Base-by-base conservation (phyloP, 2,329 filamentous ascomycete genomes). In the Pseudogymnoascus sp. region DNA sequence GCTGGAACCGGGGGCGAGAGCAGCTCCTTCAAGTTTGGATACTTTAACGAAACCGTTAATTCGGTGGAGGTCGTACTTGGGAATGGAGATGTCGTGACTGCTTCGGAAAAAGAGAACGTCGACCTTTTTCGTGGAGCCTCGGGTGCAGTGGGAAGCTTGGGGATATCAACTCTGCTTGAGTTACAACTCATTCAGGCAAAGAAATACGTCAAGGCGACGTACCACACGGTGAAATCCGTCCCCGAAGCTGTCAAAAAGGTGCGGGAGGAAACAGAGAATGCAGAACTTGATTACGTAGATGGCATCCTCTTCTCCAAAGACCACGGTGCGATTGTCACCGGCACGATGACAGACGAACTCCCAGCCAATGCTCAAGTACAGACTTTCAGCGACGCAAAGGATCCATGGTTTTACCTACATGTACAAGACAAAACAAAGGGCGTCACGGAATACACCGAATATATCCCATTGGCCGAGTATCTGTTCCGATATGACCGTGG, bases 331-430 rank as follows among this genome's bases (percentile, higher is more conserved):
- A 74, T 88, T 16, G 78, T 85, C 69, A 79, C 80, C 0, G 85
- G 85, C 0, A 72, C 76, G 33, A 71, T 86, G 37, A 77, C 77
- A 0, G 72, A 84, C 64, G 66, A 70, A 0, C 65, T 70, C 0
- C 63, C 68, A 2, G 38, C 64, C 1, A 64, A 59, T 4, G 62
- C 65, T 3, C 66, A 67, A 16, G 64, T 75, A 4, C 75, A 73
- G 61, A 73, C 69, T 0, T 88, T 87, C 71, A 82, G 78, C 46
- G 74, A 79, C 12, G 73, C 82, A 0, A 72, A 71, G 14, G 85
- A 89, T 68, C 82, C 84, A 0, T 89, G 86, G 86, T 87, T 85
- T 69, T 89, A 88, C 65, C 75, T 89, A 2, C 84, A 88, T 65
- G 85, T 81, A 1, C 72, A 83, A 62, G 50, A 56, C n/a, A 73